Evolutionary conservation across 371 early-diverging fungal species (phyloP).

Genomic region (Apophysomyces variabilis): DNA sequence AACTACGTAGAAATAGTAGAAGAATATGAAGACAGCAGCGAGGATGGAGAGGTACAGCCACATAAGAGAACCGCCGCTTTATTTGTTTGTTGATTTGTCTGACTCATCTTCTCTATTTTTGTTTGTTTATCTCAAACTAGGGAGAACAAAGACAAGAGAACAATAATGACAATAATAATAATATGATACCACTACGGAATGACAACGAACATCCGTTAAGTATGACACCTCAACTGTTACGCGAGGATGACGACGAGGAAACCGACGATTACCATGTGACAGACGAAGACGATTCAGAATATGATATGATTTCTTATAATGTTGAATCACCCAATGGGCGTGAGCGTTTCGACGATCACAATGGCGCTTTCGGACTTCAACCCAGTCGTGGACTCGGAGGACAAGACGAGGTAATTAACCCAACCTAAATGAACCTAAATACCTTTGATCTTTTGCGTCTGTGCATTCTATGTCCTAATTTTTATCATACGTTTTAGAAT

Average conservation of each 20-base stretch:
- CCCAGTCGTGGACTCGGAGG: background rate
- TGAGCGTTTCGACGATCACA: background rate
- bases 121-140: no score
- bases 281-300: slow-evolving; percentile 3
- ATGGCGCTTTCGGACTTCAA: background rate
- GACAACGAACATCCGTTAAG: slow-evolving; percentile 2
- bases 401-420: background rate
- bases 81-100: background rate
- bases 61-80: background rate
- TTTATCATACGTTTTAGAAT: background rate
- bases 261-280: slow-evolving; percentile 9
- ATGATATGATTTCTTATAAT: background rate
- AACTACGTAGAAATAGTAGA: slow-evolving; percentile 75
- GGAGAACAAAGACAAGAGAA: background rate
- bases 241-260: slow-evolving; percentile 7
- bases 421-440: background rate
- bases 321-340: background rate
- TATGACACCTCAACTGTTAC: slow-evolving; percentile 1
- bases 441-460: background rate
- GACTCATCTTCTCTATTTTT: background rate
- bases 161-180: background rate
- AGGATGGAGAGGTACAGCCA: background rate
- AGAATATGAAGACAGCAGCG: slow-evolving; percentile 27
- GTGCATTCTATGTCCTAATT: background rate
- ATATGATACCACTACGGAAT: slow-evolving; percentile 2